Conservation (phyloP, 2,329 filamentous ascomycete species). For the Cordyceps pruinosa region DNA sequence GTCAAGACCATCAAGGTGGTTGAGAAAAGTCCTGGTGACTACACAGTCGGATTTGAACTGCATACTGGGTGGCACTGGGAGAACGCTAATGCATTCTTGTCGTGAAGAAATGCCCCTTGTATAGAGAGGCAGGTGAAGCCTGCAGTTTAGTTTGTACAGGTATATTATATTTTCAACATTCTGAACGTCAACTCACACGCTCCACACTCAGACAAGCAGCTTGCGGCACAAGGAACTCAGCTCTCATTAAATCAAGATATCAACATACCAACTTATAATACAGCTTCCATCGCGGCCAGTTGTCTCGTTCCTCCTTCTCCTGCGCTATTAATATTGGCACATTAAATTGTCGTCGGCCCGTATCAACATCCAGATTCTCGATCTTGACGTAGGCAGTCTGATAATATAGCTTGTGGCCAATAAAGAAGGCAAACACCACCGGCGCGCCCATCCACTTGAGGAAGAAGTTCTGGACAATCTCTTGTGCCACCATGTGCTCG, state of each 20-base stretch:
- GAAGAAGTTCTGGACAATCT: slow-evolving; percentile 58
- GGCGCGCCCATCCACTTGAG: slow-evolving; percentile 57
- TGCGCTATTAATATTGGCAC: slow-evolving; percentile 64
- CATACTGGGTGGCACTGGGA: slow-evolving; percentile 6
- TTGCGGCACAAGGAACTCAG: neutral
- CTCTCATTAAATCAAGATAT: neutral
- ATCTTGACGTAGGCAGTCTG: slow-evolving; percentile 55
- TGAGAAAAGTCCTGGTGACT: neutral
- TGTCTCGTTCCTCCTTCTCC: slow-evolving; percentile 61
- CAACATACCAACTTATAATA: slow-evolving; percentile 61
- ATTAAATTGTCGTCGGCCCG: slow-evolving; percentile 72
- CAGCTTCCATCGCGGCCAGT: slow-evolving; percentile 66
- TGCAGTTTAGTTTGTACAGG: neutral
- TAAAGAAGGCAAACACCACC: slow-evolving; percentile 56
- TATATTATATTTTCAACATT: too few relatives aligned
- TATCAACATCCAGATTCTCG: slow-evolving; percentile 70
- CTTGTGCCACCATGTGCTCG: slow-evolving; percentile 29
- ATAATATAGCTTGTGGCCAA: slow-evolving; percentile 64
- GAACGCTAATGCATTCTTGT: neutral
- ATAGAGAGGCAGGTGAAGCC: too few relatives aligned
- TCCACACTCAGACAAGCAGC: neutral
- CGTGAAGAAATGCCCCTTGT: neutral
- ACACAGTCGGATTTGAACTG: slow-evolving; percentile 7
- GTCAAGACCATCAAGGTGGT: slow-evolving; percentile 2
- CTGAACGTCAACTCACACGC: too few relatives aligned